Percentiles rank a stretch among this genome's conserved stretches.
Evolutionary conservation across 2,329 filamentous ascomycete genomes (phyloP).

Genomic region (Leptographium galeiforme): DNA sequence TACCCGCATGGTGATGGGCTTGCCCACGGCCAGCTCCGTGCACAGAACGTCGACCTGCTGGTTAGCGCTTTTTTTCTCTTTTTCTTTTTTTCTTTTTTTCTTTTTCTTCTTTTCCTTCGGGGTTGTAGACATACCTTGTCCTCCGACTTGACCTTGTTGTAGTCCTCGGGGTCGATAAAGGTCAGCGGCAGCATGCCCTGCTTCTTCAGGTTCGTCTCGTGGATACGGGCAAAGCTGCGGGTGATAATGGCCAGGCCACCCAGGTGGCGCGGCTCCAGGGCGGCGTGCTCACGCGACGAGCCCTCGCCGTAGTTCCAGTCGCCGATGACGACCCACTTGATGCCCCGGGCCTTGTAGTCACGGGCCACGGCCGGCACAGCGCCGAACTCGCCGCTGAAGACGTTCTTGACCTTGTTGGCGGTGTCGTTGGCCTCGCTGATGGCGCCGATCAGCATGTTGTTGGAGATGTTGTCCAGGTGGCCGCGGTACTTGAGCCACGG

Average conservation of each 20-base stretch:
- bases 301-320: conserved; percentile 99
- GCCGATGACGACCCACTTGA: conserved; percentile 94
- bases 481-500: conserved; percentile 98
- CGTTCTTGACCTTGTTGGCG: conserved; percentile 95
- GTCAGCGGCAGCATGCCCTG: conserved; percentile 99
- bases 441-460: conserved; percentile 98
- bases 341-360: conserved; percentile 95
- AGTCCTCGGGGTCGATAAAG: conserved; percentile 87
- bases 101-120: too few relatives aligned
- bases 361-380: conserved; percentile 87
- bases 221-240: conserved; percentile 93
- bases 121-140: conserved; percentile 74
- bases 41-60: conserved; percentile 61
- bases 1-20: conserved; percentile 83
- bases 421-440: conserved; percentile 92
- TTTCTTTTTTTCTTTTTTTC: too few relatives aligned
- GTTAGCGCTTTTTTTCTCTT: background rate
- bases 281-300: conserved; percentile 93
- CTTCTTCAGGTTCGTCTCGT: conserved; percentile 99
- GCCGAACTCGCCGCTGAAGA: conserved; percentile 68
- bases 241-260: conserved; percentile 95
- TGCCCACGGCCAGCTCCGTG: conserved; percentile 82
- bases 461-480: conserved; percentile 98
- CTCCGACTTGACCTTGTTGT: conserved; percentile 88
- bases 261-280: conserved; percentile 92